phyloP scores from a whole-genome alignment of 2,329 filamentous ascomycete genomes.

The Claviceps sorghi region DNA sequence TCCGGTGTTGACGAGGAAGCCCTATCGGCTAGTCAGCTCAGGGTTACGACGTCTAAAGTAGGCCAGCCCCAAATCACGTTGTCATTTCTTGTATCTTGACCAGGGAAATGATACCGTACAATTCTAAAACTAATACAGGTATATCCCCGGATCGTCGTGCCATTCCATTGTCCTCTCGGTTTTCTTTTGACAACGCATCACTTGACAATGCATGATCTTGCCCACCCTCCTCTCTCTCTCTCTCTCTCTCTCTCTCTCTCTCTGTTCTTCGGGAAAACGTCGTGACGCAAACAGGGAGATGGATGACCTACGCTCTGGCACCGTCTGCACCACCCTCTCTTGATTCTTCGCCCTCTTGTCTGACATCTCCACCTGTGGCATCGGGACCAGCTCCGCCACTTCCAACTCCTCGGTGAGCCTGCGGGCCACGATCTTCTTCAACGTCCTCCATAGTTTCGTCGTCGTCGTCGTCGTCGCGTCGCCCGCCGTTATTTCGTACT shows the following conservation, averaged over 20 bases:
- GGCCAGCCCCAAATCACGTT: slow-evolving; percentile 1
- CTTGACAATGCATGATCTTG: background rate
- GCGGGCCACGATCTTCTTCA: slow-evolving; percentile 46
- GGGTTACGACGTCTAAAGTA: slow-evolving; percentile 1
- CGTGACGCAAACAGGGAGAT: slow-evolving; percentile 17
- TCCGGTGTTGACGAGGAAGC: slow-evolving; percentile 46
- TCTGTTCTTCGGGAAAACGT: slow-evolving; percentile 5
- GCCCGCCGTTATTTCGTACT: slow-evolving; percentile 37
- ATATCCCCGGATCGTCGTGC: slow-evolving; percentile 7
- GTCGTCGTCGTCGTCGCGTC: slow-evolving; percentile 38
- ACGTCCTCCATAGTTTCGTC: slow-evolving; percentile 41
- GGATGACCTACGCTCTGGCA: slow-evolving; percentile 90
- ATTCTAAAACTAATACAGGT: slow-evolving; percentile 17
- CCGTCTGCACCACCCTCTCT: slow-evolving; percentile 92
- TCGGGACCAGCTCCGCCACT: slow-evolving; percentile 72
- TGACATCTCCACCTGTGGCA: slow-evolving; percentile 80
- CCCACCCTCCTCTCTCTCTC: no score
- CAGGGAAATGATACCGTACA: slow-evolving; percentile 10
- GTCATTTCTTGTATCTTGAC: slow-evolving; percentile 12
- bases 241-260: background rate
- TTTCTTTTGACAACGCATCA: slow-evolving; percentile 1
- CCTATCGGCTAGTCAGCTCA: slow-evolving; percentile 38
- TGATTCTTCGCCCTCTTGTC: slow-evolving; percentile 76
- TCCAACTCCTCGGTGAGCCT: slow-evolving; percentile 40
- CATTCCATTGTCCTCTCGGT: slow-evolving; percentile 4